A percentile compares a stretch with the other conserved stretches of the same genome.
Conservation (phyloP, 169 alveolate genomes). For the Perkinsus olseni region DNA sequence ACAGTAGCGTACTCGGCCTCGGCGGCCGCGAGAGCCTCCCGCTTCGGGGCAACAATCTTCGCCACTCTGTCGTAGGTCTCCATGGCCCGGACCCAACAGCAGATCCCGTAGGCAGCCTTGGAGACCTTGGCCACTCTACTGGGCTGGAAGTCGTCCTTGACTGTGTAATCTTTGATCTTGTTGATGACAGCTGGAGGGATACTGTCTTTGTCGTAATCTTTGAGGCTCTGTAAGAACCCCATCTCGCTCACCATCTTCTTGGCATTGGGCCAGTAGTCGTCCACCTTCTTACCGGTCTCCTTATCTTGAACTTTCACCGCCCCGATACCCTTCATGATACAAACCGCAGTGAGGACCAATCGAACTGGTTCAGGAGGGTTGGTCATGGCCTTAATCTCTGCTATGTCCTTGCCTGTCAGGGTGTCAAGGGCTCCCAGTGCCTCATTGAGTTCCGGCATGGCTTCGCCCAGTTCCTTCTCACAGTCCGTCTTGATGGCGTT, state of each 20-base stretch:
- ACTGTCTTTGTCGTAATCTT: slow-evolving; percentile 50
- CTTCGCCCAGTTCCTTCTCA: slow-evolving; percentile 72
- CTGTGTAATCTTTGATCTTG: neutral
- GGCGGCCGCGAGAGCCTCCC: slow-evolving; percentile 66
- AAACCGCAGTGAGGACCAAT: slow-evolving; percentile 56
- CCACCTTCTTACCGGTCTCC: slow-evolving; percentile 44
- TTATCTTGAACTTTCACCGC: slow-evolving; percentile 46
- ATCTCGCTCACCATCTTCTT: slow-evolving; percentile 54
- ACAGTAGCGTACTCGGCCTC: slow-evolving; percentile 48
- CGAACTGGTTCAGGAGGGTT: slow-evolving; percentile 66
- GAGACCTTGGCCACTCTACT: slow-evolving; percentile 44
- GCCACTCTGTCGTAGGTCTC: slow-evolving; percentile 65
- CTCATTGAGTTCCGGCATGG: slow-evolving; percentile 64
- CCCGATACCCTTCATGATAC: slow-evolving; percentile 40
- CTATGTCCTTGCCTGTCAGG: slow-evolving; percentile 68
- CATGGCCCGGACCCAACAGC: slow-evolving; percentile 69
- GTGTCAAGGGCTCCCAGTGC: slow-evolving; percentile 68
- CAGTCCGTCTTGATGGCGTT: slow-evolving; percentile 72
- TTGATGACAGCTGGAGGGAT: slow-evolving; percentile 28
- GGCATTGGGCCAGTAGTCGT: slow-evolving; percentile 76
- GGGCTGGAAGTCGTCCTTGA: slow-evolving; percentile 39
- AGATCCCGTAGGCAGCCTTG: slow-evolving; percentile 61
- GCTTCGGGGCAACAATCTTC: slow-evolving; percentile 58
- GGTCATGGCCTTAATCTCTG: slow-evolving; percentile 59
- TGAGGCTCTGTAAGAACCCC: slow-evolving; percentile 40